Evolutionary conservation across 106 monocot species (phyloP), one percentile per base, ranked within the genome.

Genomic region (Dioscorea dumetorum): DNA sequence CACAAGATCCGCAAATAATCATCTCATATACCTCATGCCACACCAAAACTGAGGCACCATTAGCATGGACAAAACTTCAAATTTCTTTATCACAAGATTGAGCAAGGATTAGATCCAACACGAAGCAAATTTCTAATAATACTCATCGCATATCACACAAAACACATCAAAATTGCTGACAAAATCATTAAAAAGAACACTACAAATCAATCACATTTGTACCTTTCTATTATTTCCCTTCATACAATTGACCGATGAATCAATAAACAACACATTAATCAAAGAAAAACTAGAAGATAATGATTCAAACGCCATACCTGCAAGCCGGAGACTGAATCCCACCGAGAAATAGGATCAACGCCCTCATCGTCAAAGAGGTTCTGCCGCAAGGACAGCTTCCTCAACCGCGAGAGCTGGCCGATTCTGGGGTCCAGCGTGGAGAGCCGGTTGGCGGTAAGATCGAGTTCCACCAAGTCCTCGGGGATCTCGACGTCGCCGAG

Each of bases 371-470:
- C 82, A 24, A 89, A 74, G 48, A 99, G 89, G 64, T 99, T 99
- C 79, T 99, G 97, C 22, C 97, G 81, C 22, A 99, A 67, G 2
- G 89, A 92, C 33, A 99, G 82, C 82, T 99, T 99, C 68, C 50
- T 71, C 24, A 99, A 82, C 8, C 61, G 69, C 5, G 73, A 57
- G 61, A 99, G 80, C n/a, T 21, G 34, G 11, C 64, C 72, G 74
- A 99, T 92, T 58, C 92, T 76, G 12, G 69, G 75, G 67, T 99
- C 92, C 35, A 99, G 48, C 51, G 33, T 51, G 60, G 89, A 63
- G 17, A 99, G 84, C 16, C 97, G 67, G 63, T 99, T 99, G 24
- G 97, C 92, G 31, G 97, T 99, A 69, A 99, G 89, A 79, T 99
- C 97, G 62, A 99, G 57, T 80, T 99, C 92, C 49, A 85, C 74